Percentiles rank a stretch among this genome's conserved stretches.
Conservation (phyloP, 768 basidiomycete species). For the Kwoniella dendrophila region DNA sequence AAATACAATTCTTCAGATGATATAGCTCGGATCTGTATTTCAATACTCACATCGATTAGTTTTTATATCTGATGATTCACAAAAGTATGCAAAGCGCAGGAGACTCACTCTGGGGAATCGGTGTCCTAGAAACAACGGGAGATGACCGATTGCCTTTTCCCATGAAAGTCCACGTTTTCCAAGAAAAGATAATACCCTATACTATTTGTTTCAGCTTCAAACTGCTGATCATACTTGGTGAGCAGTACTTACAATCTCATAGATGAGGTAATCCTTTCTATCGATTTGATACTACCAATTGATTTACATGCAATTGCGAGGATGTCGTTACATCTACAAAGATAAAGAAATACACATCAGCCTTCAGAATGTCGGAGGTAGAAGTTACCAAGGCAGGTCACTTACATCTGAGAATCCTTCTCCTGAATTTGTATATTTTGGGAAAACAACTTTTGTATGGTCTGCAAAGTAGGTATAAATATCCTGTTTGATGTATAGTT, state of each 20-base stretch:
- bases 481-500: conserved; percentile 68
- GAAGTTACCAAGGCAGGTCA: too few species aligned
- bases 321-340: conserved; percentile 49
- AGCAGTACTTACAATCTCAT: conserved; percentile 73
- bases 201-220: neutral
- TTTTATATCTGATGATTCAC: conserved; percentile 8
- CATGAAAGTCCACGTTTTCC: conserved; percentile 60
- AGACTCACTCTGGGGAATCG: conserved; percentile 72
- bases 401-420: too few species aligned
- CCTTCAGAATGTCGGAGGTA: too few species aligned
- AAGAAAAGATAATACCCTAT: conserved; percentile 70
- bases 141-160: conserved; percentile 57
- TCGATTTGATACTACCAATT: conserved; percentile 71
- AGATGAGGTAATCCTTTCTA: conserved; percentile 75
- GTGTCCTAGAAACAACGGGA: conserved; percentile 72
- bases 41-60: conserved; percentile 1
- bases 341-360: conserved; percentile 5
- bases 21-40: conserved; percentile 69
- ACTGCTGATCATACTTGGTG: neutral
- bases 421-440: too few species aligned
- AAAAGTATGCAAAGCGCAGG: too few species aligned
- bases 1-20: conserved; percentile 83
- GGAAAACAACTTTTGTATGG: conserved; percentile 61
- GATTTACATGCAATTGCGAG: conserved; percentile 66
- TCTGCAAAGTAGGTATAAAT: conserved; percentile 80